A percentile compares a stretch with the other conserved stretches of the same genome.
Evolutionary conservation across 305 asterid species (phyloP).

Genomic region (Fraxinus ornus): DNA sequence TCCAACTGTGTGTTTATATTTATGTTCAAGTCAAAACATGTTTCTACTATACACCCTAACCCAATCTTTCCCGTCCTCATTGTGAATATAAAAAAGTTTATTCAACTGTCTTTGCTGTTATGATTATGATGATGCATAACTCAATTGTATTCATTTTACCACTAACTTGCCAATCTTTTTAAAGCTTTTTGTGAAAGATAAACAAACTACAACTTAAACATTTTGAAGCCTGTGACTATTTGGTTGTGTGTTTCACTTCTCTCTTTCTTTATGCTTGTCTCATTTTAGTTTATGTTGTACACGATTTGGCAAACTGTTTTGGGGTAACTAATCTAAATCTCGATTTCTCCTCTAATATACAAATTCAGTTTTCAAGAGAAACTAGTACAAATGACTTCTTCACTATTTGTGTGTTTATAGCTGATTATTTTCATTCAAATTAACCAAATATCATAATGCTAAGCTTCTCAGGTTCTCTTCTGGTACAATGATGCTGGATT

Average conservation of each 20-base stretch:
- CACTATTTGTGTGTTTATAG: not conserved
- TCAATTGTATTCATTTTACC: not conserved
- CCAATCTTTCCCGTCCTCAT: not conserved
- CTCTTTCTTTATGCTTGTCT: not conserved
- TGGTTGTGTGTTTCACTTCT: not conserved
- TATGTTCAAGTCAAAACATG: not conserved
- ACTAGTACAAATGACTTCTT: not conserved
- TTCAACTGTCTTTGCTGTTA: slow-evolving; percentile 1
- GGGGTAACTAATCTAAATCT: too few relatives aligned
- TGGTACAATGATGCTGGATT: not conserved
- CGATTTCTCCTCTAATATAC: not conserved
- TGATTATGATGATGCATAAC: slow-evolving; percentile 9
- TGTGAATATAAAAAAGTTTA: slow-evolving; percentile 12
- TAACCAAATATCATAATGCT: not conserved
- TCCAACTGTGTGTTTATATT: not conserved
- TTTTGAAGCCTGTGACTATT: slow-evolving; percentile 4
- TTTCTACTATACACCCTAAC: slow-evolving; percentile 1
- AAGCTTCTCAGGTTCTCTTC: not conserved
- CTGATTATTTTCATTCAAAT: not conserved
- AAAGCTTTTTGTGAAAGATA: not conserved
- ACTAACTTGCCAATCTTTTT: not conserved
- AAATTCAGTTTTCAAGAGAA: not conserved
- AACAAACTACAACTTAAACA: slow-evolving; percentile 1
- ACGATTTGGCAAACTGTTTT: too few relatives aligned
- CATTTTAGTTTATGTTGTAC: not conserved